Percentiles rank a stretch among this genome's conserved stretches.
phyloP scores from a whole-genome alignment of 306 rosid species.

The Aeschynomene evenia region DNA sequence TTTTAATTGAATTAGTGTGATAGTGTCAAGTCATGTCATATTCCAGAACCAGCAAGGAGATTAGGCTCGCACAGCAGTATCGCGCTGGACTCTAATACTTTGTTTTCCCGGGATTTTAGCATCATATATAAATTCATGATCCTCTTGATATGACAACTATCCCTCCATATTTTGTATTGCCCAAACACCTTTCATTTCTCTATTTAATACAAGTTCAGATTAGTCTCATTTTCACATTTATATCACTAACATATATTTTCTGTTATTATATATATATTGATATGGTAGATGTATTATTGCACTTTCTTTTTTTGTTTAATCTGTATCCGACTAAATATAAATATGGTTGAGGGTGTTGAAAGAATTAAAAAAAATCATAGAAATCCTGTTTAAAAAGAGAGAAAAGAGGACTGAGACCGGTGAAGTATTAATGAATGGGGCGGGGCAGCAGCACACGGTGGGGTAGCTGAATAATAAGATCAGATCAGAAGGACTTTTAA shows the following conservation, averaged over 20 bases:
- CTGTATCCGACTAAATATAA: background rate
- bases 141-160: background rate
- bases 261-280: too few relatives aligned
- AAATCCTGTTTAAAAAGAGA: background rate
- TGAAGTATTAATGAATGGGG: background rate
- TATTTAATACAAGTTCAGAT: background rate
- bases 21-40: background rate
- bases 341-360: background rate
- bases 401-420: background rate
- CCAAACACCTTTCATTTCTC: background rate
- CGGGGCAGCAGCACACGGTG: background rate
- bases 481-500: conserved; percentile 14
- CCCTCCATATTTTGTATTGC: background rate
- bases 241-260: background rate
- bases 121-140: conserved; percentile 18
- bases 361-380: background rate
- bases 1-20: background rate
- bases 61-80: background rate
- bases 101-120: background rate
- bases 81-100: background rate
- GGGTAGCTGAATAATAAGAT: conserved; percentile 3
- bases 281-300: too few relatives aligned
- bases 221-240: background rate
- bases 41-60: background rate
- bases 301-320: too few relatives aligned